These are phyloP conservation scores for Rubia peregrina DNA, from an alignment of 305 asterid genomes.

Conservation along the genomic window DNA sequence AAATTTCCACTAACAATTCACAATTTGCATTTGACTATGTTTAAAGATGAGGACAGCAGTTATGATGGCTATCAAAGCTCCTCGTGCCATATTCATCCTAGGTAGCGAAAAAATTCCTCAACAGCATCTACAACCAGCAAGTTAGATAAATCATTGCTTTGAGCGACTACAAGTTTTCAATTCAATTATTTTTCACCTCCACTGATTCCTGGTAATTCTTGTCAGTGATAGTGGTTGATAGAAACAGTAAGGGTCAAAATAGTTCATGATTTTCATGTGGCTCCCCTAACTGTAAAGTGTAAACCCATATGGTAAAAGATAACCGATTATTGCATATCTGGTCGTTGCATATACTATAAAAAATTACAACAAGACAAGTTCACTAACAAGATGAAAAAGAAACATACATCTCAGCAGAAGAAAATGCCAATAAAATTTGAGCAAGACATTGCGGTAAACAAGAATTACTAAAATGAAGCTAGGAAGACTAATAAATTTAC, in stretches of 20 bases:
- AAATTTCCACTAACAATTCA: background rate
- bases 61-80: background rate
- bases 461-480: background rate
- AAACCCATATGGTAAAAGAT: background rate
- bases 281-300: background rate
- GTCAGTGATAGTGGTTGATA: background rate
- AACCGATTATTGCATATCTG: background rate
- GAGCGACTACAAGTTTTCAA: background rate
- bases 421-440: background rate
- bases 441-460: background rate
- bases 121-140: background rate
- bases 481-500: background rate
- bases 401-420: background rate
- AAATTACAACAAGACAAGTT: background rate
- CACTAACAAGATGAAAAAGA: conserved; percentile 2
- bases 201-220: background rate
- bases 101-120: background rate
- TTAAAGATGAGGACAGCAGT: background rate
- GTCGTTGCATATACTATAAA: background rate
- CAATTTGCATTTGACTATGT: background rate
- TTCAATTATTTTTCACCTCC: background rate
- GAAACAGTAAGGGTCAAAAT: background rate
- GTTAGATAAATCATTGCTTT: background rate
- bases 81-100: background rate
- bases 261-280: background rate